Conservation (phyloP, 2,329 filamentous ascomycete genomes). For the Microcera coccophila region DNA sequence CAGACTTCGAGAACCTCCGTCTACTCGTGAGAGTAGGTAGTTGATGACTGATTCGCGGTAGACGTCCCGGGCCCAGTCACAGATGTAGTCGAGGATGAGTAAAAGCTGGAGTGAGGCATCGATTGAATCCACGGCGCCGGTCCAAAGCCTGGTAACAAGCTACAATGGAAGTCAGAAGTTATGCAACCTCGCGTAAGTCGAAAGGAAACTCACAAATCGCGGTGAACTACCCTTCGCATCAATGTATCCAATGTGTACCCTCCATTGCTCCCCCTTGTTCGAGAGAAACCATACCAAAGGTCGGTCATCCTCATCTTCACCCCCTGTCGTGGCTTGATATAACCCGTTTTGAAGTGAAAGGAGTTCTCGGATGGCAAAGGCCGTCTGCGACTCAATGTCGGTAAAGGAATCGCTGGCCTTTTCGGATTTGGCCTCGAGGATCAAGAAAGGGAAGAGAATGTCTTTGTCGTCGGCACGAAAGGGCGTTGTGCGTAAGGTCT, state of each 20-base stretch:
- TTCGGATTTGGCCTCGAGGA: conserved; percentile 12
- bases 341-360: conserved; percentile 8
- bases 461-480: not conserved
- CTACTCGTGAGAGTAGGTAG: conserved; percentile 1
- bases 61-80: conserved; percentile 20
- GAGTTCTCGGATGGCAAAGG: conserved; percentile 11
- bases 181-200: too few relatives aligned
- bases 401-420: conserved; percentile 2
- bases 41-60: conserved; percentile 12
- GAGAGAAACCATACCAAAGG: too few relatives aligned
- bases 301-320: too few relatives aligned
- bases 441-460: conserved; percentile 11
- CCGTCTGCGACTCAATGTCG: conserved; percentile 9
- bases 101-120: conserved; percentile 18
- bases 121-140: conserved; percentile 6
- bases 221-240: too few relatives aligned
- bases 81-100: conserved; percentile 21
- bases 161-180: too few relatives aligned
- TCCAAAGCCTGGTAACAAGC: conserved; percentile 8
- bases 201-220: too few relatives aligned
- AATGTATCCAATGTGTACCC: too few relatives aligned
- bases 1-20: not conserved
- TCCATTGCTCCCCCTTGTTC: too few relatives aligned
- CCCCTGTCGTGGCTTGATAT: not conserved
- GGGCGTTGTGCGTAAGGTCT: too few relatives aligned